Percentiles rank a stretch among this genome's conserved stretches.
phyloP scores from a whole-genome alignment of 192 early-diverging fungal species.

The Coemansia sp. region DNA sequence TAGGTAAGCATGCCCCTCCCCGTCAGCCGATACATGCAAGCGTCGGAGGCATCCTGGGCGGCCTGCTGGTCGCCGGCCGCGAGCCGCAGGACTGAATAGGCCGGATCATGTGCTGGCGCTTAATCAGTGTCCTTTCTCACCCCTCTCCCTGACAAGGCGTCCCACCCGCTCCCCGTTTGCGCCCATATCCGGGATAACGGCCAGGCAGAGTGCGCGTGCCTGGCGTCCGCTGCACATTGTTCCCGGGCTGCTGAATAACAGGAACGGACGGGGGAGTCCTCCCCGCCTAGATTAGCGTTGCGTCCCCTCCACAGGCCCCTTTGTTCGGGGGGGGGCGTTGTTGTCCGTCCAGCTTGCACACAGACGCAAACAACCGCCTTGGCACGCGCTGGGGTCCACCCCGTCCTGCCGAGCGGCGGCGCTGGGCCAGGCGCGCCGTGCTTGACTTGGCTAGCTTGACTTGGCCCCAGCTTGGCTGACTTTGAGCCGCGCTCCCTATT shows the following conservation, averaged over 20 bases:
- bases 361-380: constrained; percentile 1
- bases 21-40: background rate
- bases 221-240: no score
- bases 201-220: background rate
- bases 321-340: background rate
- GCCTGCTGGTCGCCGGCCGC: background rate
- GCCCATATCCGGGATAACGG: background rate
- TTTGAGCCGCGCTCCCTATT: constrained; percentile 5
- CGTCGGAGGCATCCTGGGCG: no score
- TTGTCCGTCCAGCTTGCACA: background rate
- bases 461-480: no score
- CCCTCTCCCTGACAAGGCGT: background rate
- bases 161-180: no score
- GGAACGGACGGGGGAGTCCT: background rate
- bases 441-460: background rate
- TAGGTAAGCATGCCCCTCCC: constrained; percentile 4
- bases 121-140: no score
- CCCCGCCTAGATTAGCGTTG: constrained; percentile 3
- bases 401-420: background rate
- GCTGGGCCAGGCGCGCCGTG: background rate
- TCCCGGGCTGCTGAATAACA: background rate
- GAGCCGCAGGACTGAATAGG: background rate
- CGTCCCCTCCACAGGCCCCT: constrained; percentile 1
- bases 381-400: background rate
- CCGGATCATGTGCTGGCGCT: constrained; percentile 2